phyloP scores from a whole-genome alignment of 1,284 basidiomycete genomes.

The Veloboletus limbatus region DNA sequence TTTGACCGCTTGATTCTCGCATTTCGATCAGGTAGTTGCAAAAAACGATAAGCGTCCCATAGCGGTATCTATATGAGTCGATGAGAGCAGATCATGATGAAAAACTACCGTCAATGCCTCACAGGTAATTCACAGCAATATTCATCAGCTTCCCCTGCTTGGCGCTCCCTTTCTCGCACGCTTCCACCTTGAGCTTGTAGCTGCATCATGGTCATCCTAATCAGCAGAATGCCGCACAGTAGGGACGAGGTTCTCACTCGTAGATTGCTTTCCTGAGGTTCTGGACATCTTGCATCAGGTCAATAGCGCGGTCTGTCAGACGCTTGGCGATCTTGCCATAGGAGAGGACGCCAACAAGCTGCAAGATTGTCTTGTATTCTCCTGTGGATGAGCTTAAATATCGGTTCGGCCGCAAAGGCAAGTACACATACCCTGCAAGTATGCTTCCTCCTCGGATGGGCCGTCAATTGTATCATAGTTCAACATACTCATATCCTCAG shows the following conservation, averaged over 20 bases:
- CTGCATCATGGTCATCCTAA: slow-evolving; percentile 38
- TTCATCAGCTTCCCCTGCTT: slow-evolving; percentile 76
- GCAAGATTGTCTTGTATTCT: slow-evolving; percentile 96
- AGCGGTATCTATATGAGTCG: slow-evolving; percentile 58
- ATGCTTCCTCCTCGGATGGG: slow-evolving; percentile 81
- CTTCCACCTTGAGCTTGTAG: slow-evolving; percentile 88
- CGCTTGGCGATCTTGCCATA: slow-evolving; percentile 93
- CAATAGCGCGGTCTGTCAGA: slow-evolving; percentile 85
- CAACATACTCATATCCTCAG: slow-evolving; percentile 42
- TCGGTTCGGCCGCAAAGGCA: not conserved
- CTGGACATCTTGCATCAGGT: slow-evolving; percentile 92
- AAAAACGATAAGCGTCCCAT: slow-evolving; percentile 92
- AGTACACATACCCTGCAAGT: slow-evolving; percentile 65
- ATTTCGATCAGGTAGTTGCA: slow-evolving; percentile 93
- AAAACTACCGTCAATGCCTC: slow-evolving; percentile 27
- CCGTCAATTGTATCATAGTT: slow-evolving; percentile 71
- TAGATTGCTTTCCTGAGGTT: slow-evolving; percentile 91
- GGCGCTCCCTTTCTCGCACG: slow-evolving; percentile 72
- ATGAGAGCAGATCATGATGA: slow-evolving; percentile 9
- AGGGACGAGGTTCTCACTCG: slow-evolving; percentile 53
- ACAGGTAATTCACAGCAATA: slow-evolving; percentile 86
- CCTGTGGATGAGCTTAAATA: slow-evolving; percentile 45
- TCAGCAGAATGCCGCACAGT: slow-evolving; percentile 1
- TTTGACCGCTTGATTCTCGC: slow-evolving; percentile 42
- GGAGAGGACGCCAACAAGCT: slow-evolving; percentile 87